Percentiles rank a stretch among this genome's conserved stretches.
These are phyloP conservation scores for Cladophialophora exuberans DNA, from an alignment of 2,329 filamentous ascomycete genomes.

Conservation along the genomic window DNA sequence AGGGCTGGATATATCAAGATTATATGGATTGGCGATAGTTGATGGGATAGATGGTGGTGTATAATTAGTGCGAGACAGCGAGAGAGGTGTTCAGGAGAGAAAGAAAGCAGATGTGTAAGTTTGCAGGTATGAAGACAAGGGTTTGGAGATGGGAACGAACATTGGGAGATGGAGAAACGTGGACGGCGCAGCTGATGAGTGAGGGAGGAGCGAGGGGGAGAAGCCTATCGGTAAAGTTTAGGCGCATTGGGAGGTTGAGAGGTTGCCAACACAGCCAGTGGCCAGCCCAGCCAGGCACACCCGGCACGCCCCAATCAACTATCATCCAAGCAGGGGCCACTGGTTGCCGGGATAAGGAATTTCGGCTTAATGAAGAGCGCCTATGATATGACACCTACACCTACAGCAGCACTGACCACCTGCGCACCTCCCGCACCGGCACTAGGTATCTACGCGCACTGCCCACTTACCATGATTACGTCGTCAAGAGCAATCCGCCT, in stretches of 20 bases:
- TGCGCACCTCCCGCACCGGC: too few species aligned
- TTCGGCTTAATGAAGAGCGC: too few species aligned
- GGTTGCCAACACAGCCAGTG: constrained; percentile 14
- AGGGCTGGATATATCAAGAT: too few species aligned
- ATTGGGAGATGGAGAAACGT: constrained; percentile 15
- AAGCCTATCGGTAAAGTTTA: constrained; percentile 12
- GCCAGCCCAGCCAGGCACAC: constrained; percentile 6
- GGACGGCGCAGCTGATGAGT: constrained; percentile 9
- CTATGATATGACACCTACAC: too few species aligned
- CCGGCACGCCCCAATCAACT: too few species aligned
- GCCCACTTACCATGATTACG: too few species aligned
- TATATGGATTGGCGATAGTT: background rate
- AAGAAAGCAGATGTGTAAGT: constrained; percentile 1
- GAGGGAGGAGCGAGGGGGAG: background rate
- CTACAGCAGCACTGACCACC: too few species aligned
- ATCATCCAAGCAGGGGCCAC: background rate
- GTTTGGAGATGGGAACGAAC: background rate
- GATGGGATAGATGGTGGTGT: background rate
- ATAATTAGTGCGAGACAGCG: background rate
- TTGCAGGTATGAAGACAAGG: background rate
- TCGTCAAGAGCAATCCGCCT: too few species aligned
- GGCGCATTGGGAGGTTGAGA: constrained; percentile 12
- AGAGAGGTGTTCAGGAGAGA: too few species aligned
- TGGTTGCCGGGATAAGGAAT: constrained; percentile 13
- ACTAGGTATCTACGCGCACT: too few species aligned